Base-by-base conservation (phyloP, 2,329 filamentous ascomycete genomes). In the Phialemoniopsis sp. region DNA sequence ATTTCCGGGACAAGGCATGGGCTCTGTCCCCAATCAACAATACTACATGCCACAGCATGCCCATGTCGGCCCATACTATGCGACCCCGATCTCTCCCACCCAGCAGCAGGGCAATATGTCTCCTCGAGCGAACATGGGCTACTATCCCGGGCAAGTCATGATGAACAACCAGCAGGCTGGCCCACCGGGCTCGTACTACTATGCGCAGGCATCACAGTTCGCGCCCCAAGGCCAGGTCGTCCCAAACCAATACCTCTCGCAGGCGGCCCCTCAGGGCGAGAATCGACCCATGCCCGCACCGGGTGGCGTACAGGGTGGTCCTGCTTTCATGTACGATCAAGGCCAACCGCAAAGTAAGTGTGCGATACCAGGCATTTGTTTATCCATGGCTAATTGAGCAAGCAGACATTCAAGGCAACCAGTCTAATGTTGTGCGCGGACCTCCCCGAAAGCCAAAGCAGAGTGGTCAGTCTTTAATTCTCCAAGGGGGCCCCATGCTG, bases 361-460 rank as follows among this genome's bases (percentile, higher is more conserved):
- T 48, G 52, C 33, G 55, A 57, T 15, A 52, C 48, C 37, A 60
- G 58, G 38, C 63, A 63, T n/a, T n/a, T n/a, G n/a, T n/a, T n/a
- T 10, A 26, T 6, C 10, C 21, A 10, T 6, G 21, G 21, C 21
- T 26, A 26, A 26, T 26, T 10, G 10, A 26, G 10, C 21, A 26
- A n/a, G 6, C 21, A 26, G 21, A 10, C 21, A 10, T 26, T 26
- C 21, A 26, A 19, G 10, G 21, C 21, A 26, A 10, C 21, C 21
- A 26, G 21, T 26, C 21, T 6, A 67, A 62, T 13, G 54, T 71
- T 32, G 72, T 76, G 18, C 66, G 74, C 41, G 74, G 74, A 2
- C 73, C 73, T 2, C 73, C 74, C 3, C 61, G 73, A 43, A 78
- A 78, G 45, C 73, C 79, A 43, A 70, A 73, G 43, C 78, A 82